Evolutionary conservation across 305 asterid species (phyloP).

Genomic region (Petunia hybrid): DNA sequence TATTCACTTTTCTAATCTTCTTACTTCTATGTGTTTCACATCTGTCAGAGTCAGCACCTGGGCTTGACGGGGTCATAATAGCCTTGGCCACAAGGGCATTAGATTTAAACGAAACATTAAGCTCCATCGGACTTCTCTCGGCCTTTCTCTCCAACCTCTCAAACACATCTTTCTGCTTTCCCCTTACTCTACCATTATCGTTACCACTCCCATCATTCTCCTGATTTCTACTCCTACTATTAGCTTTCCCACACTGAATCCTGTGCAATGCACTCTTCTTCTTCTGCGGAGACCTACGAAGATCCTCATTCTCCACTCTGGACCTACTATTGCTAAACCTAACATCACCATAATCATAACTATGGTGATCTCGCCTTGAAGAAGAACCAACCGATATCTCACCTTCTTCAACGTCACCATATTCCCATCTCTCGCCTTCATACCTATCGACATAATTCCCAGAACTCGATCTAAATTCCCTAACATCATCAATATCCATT

Average conservation of each 20-base stretch:
- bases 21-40: constrained; percentile 40
- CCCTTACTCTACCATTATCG: constrained; percentile 40
- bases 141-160: constrained; percentile 43
- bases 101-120: constrained; percentile 82
- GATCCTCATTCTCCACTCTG: constrained; percentile 46
- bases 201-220: constrained; percentile 45
- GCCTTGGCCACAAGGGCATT: constrained; percentile 85
- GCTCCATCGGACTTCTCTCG: constrained; percentile 67
- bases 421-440: constrained; percentile 49
- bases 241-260: constrained; percentile 57
- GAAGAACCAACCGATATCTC: constrained; percentile 36
- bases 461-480: constrained; percentile 41
- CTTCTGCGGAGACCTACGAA: constrained; percentile 49
- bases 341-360: constrained; percentile 45
- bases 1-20: constrained; percentile 40
- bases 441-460: constrained; percentile 42
- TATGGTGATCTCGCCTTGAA: constrained; percentile 31
- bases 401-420: constrained; percentile 38
- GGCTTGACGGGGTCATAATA: constrained; percentile 59
- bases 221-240: constrained; percentile 51
- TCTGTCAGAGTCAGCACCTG: constrained; percentile 43
- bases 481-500: constrained; percentile 31
- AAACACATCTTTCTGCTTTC: constrained; percentile 49
- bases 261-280: constrained; percentile 60
- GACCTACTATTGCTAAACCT: constrained; percentile 59